These are phyloP conservation scores for Flaveria ramosissima DNA, from an alignment of 129 eudicot genomes.

Conservation along the genomic window DNA sequence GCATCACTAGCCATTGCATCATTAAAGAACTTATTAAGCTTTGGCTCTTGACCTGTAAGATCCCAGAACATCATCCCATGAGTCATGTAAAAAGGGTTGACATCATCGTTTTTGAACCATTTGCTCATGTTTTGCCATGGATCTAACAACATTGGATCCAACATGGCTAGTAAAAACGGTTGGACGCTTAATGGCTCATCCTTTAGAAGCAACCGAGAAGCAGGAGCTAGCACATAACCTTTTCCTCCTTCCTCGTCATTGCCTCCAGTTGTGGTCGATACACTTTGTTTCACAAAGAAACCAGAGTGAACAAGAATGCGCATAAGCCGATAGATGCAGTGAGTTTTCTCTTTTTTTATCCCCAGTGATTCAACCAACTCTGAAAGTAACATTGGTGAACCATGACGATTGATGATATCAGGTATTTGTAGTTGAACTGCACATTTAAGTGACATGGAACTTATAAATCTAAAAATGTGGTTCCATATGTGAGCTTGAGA, in stretches of 20 bases:
- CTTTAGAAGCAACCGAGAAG: conserved; percentile 37
- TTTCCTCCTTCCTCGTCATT: neutral
- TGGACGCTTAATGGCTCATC: conserved; percentile 29
- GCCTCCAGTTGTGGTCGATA: neutral
- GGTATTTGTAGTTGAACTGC: conserved; percentile 47
- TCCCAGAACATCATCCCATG: conserved; percentile 38
- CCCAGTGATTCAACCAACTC: conserved; percentile 31
- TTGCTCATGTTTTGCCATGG: conserved; percentile 32
- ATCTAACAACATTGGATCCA: conserved; percentile 22
- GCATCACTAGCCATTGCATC: conserved; percentile 50
- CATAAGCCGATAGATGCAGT: conserved; percentile 36
- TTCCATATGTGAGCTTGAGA: conserved; percentile 43
- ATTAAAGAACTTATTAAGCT: conserved; percentile 35
- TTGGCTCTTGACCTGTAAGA: conserved; percentile 14
- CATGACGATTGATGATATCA: conserved; percentile 35
- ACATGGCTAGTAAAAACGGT: conserved; percentile 27
- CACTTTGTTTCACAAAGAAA: conserved; percentile 15
- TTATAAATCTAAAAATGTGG: conserved; percentile 34
- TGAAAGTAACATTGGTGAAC: conserved; percentile 28
- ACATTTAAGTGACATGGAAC: conserved; percentile 40
- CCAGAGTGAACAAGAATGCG: conserved; percentile 39
- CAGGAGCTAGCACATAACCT: conserved; percentile 29
- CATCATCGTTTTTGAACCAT: conserved; percentile 29
- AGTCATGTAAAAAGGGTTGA: conserved; percentile 17
- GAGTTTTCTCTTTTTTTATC: conserved; percentile 30